Evolutionary conservation across 768 basidiomycete genomes (phyloP), one percentile per base, ranked within the genome.

Genomic region (Tulasnella calospora): DNA sequence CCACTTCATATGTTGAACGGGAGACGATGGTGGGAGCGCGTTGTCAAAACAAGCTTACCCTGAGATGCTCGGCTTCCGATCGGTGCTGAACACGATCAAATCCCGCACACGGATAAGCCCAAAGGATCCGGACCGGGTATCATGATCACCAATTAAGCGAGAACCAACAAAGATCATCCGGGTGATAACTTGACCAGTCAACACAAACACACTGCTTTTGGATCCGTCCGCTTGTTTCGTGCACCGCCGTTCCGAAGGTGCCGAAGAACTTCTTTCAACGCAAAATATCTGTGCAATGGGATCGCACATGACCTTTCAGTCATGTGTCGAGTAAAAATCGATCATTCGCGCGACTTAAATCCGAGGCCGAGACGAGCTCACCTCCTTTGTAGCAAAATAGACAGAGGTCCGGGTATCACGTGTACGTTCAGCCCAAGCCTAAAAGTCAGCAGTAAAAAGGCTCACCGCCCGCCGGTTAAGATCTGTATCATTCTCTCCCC

Each of bases 351-450:
- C 57, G 57, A 61, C n/a, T 23, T 27, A 61, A 61, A 30, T 61
- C 57, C 57, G 57, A 61, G 57, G 57, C 57, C 57, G 57, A 61
- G 57, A 61, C n/a, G 57, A 61, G 30, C 57, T 61, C 57, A 61
- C 57, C 57, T 57, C 55, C 55, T 57, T 57, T 57, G n/a, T 57
- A 57, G 55, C 55, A 57, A 57, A 57, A 57, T 27, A 19, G 55
- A 57, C 55, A 57, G 55, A 57, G 17, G 55, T 23, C 55, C 55
- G 55, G 55, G 27, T 10, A 57, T 57, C 55, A 57, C 55, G 55
- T 57, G 55, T 57, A 6, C 4, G 55, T 57, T 57, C 21, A 13
- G 55, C 21, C 55, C 55, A 57, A 57, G 55, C 55, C 55, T 57
- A 57, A 57, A 57, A 57, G 55, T 57, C 55, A 57, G 55, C 27